phyloP scores from a whole-genome alignment of 75 land plant species.

The Pseudotsuga menziesii region DNA sequence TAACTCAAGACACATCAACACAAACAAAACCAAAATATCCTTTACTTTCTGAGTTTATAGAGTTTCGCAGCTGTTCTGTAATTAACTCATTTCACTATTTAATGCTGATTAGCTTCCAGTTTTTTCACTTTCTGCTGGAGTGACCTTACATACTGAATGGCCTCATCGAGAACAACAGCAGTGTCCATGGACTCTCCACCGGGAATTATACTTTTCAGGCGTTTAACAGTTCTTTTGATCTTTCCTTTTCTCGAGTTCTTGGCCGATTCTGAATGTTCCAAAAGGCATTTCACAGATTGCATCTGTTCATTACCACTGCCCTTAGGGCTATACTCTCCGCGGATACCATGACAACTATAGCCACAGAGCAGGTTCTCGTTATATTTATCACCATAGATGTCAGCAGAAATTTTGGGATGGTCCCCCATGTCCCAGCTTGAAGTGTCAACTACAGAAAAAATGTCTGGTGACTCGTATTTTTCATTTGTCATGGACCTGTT shows the following conservation, averaged over 20 bases:
- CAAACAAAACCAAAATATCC: no score
- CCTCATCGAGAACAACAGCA: constrained; percentile 53
- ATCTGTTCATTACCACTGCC: neutral
- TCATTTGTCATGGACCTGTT: neutral
- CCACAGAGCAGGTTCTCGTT: neutral
- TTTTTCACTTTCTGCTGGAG: constrained; percentile 37
- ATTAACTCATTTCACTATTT: neutral
- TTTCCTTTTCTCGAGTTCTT: constrained; percentile 25
- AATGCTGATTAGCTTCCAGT: constrained; percentile 17
- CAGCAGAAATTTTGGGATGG: neutral
- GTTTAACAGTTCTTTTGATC: constrained; percentile 20
- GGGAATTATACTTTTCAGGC: constrained; percentile 34
- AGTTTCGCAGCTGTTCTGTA: no score
- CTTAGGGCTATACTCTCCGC: neutral
- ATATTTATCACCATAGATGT: neutral
- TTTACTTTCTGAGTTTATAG: no score
- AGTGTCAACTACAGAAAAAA: constrained; percentile 16
- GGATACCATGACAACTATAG: constrained; percentile 5
- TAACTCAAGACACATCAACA: no score
- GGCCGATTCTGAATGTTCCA: neutral
- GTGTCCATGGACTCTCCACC: constrained; percentile 41
- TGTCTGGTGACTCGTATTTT: neutral
- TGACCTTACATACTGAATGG: constrained; percentile 45
- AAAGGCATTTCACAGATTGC: neutral
- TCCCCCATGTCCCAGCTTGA: constrained; percentile 20